Conservation (phyloP, 2,329 filamentous ascomycete species). For the Stemphylium beticola region DNA sequence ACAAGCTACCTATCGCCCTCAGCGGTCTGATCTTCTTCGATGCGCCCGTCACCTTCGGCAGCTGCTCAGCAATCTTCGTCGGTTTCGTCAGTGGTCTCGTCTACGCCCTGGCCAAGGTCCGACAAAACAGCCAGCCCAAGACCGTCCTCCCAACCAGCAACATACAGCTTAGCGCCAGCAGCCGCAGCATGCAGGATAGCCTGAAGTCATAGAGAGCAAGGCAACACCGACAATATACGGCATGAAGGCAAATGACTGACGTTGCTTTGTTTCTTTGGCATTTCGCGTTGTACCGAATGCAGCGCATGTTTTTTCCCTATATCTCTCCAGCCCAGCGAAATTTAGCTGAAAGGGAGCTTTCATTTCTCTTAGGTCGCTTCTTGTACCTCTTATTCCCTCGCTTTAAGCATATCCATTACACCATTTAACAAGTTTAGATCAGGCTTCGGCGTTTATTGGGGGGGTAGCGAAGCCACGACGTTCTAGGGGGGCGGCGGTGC, state of each 20-base stretch:
- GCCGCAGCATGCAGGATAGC: slow-evolving; percentile 86
- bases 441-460: slow-evolving; percentile 25
- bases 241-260: slow-evolving; percentile 20
- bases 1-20: slow-evolving; percentile 95
- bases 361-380: slow-evolving; percentile 22
- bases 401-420: slow-evolving; percentile 16
- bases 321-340: background rate
- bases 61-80: slow-evolving; percentile 86
- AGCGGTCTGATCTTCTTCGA: slow-evolving; percentile 95
- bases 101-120: slow-evolving; percentile 85
- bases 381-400: slow-evolving; percentile 26
- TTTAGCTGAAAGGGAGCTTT: slow-evolving; percentile 15
- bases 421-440: slow-evolving; percentile 29
- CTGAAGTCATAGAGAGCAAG: slow-evolving; percentile 59
- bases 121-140: slow-evolving; percentile 72
- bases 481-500: slow-evolving; percentile 5
- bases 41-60: slow-evolving; percentile 89
- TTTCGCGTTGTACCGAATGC: slow-evolving; percentile 29
- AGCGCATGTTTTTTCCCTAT: slow-evolving; percentile 8
- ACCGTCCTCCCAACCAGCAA: slow-evolving; percentile 70
- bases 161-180: slow-evolving; percentile 83
- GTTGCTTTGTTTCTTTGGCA: slow-evolving; percentile 16
- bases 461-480: slow-evolving; percentile 2
- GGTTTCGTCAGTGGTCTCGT: slow-evolving; percentile 93
- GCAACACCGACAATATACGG: slow-evolving; percentile 11